Percentiles rank a stretch among this genome's conserved stretches.
Evolutionary conservation across 2,329 filamentous ascomycete genomes (phyloP).

Genomic region (Trichoderma sp.): DNA sequence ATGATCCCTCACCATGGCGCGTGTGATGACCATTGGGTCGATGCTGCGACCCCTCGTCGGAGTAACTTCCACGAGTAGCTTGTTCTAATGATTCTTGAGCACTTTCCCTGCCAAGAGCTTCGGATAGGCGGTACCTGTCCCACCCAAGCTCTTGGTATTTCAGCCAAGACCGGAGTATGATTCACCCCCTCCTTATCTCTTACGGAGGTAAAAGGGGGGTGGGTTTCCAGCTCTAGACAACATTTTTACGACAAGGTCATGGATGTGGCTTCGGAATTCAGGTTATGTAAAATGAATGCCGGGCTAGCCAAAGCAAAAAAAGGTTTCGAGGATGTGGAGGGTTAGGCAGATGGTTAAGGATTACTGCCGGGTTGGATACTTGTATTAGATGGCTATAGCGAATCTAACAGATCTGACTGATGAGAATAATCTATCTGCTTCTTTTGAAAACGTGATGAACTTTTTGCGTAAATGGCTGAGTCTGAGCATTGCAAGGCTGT

Average conservation of each 20-base stretch:
- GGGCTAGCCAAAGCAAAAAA: constrained; percentile 40
- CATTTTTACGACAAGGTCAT: constrained; percentile 32
- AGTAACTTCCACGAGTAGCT: constrained; percentile 37
- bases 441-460: background rate
- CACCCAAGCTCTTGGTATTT: constrained; percentile 2
- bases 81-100: constrained; percentile 41
- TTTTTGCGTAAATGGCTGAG: background rate
- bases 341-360: constrained; percentile 33
- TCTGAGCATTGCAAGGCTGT: background rate
- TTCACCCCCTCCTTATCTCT: background rate
- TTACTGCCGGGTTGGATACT: constrained; percentile 27
- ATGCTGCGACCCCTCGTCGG: constrained; percentile 57
- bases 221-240: constrained; percentile 34
- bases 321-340: constrained; percentile 34
- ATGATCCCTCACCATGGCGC: constrained; percentile 30
- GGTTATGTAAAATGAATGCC: constrained; percentile 35
- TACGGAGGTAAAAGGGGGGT: constrained; percentile 31
- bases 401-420: constrained; percentile 48
- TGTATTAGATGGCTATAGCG: constrained; percentile 55
- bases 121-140: constrained; percentile 4
- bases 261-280: constrained; percentile 39
- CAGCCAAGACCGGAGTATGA: constrained; percentile 35
- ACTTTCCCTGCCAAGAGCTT: constrained; percentile 4
- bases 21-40: constrained; percentile 51
- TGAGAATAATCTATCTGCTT: background rate